These are phyloP conservation scores for Colletotrichum cordylinicola DNA, from an alignment of 2,329 filamentous ascomycete genomes.

Conservation along the genomic window DNA sequence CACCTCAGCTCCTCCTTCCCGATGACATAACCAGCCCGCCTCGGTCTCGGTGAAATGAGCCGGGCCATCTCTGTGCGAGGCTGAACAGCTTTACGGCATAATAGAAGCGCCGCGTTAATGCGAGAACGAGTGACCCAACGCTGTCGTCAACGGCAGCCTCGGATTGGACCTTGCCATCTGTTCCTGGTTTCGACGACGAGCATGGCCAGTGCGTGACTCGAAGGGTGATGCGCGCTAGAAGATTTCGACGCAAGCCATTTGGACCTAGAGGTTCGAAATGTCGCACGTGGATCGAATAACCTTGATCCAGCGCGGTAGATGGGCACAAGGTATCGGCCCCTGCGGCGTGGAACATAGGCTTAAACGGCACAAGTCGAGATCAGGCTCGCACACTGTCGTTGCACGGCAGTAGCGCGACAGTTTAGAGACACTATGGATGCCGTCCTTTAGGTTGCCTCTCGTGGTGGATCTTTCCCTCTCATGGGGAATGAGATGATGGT, in stretches of 20 bases:
- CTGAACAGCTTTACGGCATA: neutral
- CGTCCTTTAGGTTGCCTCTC: neutral
- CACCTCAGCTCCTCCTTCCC: neutral
- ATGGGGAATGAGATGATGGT: neutral
- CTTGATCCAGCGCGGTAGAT: neutral
- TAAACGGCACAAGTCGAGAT: neutral
- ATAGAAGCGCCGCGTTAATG: neutral
- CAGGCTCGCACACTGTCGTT: neutral
- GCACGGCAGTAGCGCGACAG: neutral
- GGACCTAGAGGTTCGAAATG: neutral
- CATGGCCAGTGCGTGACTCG: neutral
- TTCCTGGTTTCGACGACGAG: neutral
- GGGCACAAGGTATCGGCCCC: neutral
- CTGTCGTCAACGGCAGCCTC: neutral
- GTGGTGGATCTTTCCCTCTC: neutral
- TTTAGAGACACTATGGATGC: neutral
- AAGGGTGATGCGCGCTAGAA: neutral
- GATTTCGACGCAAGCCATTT: neutral
- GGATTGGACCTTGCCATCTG: neutral
- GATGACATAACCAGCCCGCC: neutral
- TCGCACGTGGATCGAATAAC: neutral
- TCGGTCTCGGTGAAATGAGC: neutral
- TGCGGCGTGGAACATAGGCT: neutral
- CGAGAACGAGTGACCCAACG: neutral
- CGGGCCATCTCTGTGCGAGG: neutral